phyloP scores from a whole-genome alignment of 352 stramenopile species.

The Elongisporangium undulatum region DNA sequence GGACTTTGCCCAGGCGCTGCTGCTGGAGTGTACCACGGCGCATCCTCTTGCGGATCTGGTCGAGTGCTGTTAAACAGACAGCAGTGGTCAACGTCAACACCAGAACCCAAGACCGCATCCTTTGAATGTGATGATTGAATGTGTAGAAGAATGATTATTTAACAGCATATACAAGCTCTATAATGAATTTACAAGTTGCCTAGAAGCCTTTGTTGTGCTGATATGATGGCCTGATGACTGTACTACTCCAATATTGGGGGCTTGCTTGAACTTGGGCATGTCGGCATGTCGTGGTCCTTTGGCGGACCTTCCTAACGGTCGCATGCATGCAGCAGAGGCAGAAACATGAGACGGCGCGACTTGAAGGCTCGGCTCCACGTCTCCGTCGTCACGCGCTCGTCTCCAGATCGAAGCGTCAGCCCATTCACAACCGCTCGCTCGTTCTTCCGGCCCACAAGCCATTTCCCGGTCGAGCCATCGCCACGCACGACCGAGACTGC shows the following conservation, averaged over 20 bases:
- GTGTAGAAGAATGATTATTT: not conserved
- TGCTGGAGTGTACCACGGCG: slow-evolving; percentile 68
- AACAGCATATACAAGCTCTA: too few relatives aligned
- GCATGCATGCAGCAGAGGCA: not conserved
- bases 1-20: slow-evolving; percentile 65
- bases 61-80: slow-evolving; percentile 30
- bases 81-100: slow-evolving; percentile 5
- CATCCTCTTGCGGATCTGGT: slow-evolving; percentile 70
- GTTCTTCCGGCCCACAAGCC: not conserved
- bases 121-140: slow-evolving; percentile 19
- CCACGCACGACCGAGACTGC: not conserved
- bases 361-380: not conserved
- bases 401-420: not conserved
- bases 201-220: too few relatives aligned
- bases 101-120: not conserved
- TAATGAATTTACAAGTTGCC: too few relatives aligned
- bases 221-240: too few relatives aligned
- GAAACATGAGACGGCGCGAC: not conserved
- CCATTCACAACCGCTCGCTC: not conserved
- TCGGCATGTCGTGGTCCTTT: not conserved
- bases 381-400: not conserved
- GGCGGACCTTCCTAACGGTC: not conserved
- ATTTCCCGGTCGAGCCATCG: not conserved
- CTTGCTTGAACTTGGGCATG: not conserved
- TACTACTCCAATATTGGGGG: not conserved